A percentile compares a stretch with the other conserved stretches of the same genome.
Evolutionary conservation across 306 rosid genomes (phyloP).

Genomic region (Trifolium subterraneum): DNA sequence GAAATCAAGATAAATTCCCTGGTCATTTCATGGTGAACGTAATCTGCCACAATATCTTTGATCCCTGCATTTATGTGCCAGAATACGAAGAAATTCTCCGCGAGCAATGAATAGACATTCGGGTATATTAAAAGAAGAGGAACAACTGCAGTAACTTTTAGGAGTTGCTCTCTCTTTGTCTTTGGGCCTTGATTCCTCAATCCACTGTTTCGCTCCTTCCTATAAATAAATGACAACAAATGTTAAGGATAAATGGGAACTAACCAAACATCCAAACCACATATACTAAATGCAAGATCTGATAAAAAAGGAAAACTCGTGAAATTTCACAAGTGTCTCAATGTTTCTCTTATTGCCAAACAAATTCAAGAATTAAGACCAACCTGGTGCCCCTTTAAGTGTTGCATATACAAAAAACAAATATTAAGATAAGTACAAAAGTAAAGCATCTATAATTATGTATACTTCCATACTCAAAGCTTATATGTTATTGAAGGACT

Average conservation of each 20-base stretch:
- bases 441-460: not conserved
- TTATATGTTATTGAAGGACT: not conserved
- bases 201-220: conserved; percentile 44
- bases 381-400: not conserved
- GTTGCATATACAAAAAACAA: conserved; percentile 30
- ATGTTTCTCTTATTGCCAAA: conserved; percentile 3
- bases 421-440: conserved; percentile 24
- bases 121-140: conserved; percentile 46
- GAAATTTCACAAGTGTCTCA: conserved; percentile 4
- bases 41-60: conserved; percentile 49
- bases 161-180: conserved; percentile 49
- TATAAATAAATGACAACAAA: conserved; percentile 26
- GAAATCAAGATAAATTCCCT: conserved; percentile 40
- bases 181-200: conserved; percentile 34
- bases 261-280: conserved; percentile 23
- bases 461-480: conserved; percentile 14
- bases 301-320: not conserved
- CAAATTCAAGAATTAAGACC: conserved; percentile 16
- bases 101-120: conserved; percentile 42
- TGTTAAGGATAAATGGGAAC: conserved; percentile 30
- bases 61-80: conserved; percentile 49
- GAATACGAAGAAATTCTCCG: conserved; percentile 42
- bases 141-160: conserved; percentile 43
- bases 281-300: conserved; percentile 19
- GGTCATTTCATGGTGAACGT: conserved; percentile 55